Conservation (phyloP, 306 rosid species). For the Spatholobus suberectus region DNA sequence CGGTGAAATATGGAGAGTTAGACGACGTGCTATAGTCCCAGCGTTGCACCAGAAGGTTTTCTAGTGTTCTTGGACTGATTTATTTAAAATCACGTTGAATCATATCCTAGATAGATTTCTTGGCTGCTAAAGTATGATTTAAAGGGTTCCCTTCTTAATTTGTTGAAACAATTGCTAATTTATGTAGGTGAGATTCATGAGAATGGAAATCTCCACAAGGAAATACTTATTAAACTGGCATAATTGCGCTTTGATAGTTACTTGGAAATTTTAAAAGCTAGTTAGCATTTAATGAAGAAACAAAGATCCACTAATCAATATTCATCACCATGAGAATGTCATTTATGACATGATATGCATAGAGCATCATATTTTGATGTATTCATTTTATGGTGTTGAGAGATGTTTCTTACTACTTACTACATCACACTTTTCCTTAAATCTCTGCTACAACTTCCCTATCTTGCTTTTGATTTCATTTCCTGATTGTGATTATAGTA, state of each 20-base stretch:
- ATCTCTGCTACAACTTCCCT: constrained; percentile 10
- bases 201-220: no score
- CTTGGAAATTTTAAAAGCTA: constrained; percentile 8
- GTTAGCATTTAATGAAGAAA: constrained; percentile 17
- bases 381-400: constrained; percentile 17
- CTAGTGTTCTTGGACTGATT: constrained; percentile 34
- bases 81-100: constrained; percentile 17
- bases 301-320: constrained; percentile 3
- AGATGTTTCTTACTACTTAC: constrained; percentile 37
- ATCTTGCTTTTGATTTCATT: constrained; percentile 40
- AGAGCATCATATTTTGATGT: constrained; percentile 27
- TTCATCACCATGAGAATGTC: constrained; percentile 23
- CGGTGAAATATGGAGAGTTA: constrained; percentile 92
- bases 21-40: constrained; percentile 93
- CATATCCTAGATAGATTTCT: constrained; percentile 33
- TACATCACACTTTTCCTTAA: constrained; percentile 3
- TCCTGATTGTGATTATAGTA: constrained; percentile 59
- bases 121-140: constrained; percentile 9
- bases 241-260: constrained; percentile 4
- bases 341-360: neutral
- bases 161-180: constrained; percentile 3
- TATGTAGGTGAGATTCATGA: no score
- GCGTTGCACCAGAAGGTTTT: constrained; percentile 88
- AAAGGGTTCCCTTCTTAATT: constrained; percentile 26
- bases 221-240: no score